These are phyloP conservation scores for Begonia loranthoides DNA, from an alignment of 306 rosid genomes.

Conservation along the genomic window DNA sequence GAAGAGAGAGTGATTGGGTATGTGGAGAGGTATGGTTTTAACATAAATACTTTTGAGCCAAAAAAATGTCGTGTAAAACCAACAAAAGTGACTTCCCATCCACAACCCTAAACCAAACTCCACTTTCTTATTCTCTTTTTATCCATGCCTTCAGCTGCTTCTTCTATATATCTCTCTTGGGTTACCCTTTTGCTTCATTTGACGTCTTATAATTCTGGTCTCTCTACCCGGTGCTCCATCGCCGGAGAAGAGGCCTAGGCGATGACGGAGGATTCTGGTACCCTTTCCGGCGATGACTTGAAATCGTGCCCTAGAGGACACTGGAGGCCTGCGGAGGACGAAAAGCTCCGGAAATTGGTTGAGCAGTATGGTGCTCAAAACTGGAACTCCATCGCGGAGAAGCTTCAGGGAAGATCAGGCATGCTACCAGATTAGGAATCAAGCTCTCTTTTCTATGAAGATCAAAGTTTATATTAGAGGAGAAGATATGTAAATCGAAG, in stretches of 20 bases:
- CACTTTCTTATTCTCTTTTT: background rate
- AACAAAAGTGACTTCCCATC: constrained; percentile 33
- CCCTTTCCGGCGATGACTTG: constrained; percentile 27
- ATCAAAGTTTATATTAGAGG: background rate
- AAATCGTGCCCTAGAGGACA: constrained; percentile 69
- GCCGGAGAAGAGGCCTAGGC: too few relatives aligned
- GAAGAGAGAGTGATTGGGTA: background rate
- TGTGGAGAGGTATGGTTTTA: background rate
- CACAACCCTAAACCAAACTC: constrained; percentile 8
- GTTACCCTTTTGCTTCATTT: too few relatives aligned
- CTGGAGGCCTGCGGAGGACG: constrained; percentile 91
- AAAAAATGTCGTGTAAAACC: constrained; percentile 17
- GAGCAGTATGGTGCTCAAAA: constrained; percentile 75
- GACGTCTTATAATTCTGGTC: too few relatives aligned
- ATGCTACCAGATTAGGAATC: background rate
- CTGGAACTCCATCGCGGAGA: constrained; percentile 90
- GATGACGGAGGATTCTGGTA: background rate
- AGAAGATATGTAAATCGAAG: background rate
- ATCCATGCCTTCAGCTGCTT: background rate
- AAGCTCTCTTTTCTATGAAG: background rate
- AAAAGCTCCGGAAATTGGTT: constrained; percentile 58
- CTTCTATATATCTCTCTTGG: background rate
- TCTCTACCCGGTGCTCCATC: too few relatives aligned
- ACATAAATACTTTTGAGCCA: background rate
- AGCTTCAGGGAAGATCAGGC: constrained; percentile 98